Base-by-base conservation (phyloP, 2,329 filamentous ascomycete genomes). In the Myriosclerotinia curreyana region DNA sequence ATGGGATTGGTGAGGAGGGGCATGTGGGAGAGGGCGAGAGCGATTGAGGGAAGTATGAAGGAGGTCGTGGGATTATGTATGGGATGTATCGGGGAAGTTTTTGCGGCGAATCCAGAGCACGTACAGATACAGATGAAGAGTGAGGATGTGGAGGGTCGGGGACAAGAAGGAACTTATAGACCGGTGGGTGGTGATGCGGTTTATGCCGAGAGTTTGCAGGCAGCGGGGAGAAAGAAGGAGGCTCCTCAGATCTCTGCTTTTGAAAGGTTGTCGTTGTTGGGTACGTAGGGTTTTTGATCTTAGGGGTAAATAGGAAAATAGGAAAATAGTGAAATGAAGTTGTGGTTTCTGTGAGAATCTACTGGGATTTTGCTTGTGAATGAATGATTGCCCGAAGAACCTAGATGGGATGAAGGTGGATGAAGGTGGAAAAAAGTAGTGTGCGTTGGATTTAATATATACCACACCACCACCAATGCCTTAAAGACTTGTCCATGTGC, bases 11-110 rank as follows among this genome's bases (percentile, higher is more conserved):
- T 92, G 67, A 83, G 92, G 64, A 80, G 95, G 42, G 85, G 85
- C 25, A 98, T 98, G 95, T 83, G 90, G 52, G 95, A 98, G 79
- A 83, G 92, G 58, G 95, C 92, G 5, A 81, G 86, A 17, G 89
- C 91, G 8, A 84, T 96, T 3, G 89, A 95, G 76, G 82, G 79
- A 11, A 83, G 91, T 34, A 86, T 94, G 78, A 81, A 78, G 6
- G 91, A 95, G 68, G 88, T 98, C 0, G 78, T 91, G 12, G 86
- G 84, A 52, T 82, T 86, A 67, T 96, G 91, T 74, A 77, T 77
- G 68, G 80, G 78, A 9, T 88, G 89, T 51, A 80, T 92, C 20
- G 79, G 77, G 12, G 89, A 96, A 71, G 89, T 96, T 0, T 96
- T 90, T 74, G 79, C 20, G n/a, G 9, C 36, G 2, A 5, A 14